phyloP scores from a whole-genome alignment of 106 monocot genomes.

The Iris macrosiphon region DNA sequence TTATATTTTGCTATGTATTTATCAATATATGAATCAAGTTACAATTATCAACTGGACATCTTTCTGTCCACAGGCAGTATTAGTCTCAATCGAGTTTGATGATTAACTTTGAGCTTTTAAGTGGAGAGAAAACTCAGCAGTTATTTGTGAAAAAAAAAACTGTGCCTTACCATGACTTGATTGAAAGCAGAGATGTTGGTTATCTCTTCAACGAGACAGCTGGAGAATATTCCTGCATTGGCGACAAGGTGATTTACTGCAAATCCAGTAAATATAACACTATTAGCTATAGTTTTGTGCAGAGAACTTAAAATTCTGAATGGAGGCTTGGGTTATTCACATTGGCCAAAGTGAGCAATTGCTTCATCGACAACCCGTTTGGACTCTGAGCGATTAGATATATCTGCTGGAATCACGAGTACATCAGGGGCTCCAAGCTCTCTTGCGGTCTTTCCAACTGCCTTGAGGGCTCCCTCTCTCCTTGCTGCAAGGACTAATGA shows the following conservation, averaged over 20 bases:
- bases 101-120: too few relatives aligned
- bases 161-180: constrained; percentile 44
- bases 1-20: too few relatives aligned
- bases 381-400: constrained; percentile 25
- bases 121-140: too few relatives aligned
- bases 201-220: constrained; percentile 52
- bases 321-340: too few relatives aligned
- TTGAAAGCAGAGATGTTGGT: constrained; percentile 50
- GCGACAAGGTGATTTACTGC: constrained; percentile 55
- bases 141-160: too few relatives aligned
- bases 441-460: constrained; percentile 23
- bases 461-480: constrained; percentile 27
- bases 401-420: constrained; percentile 27
- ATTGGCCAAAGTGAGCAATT: constrained; percentile 33
- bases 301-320: too few relatives aligned
- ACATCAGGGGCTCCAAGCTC: constrained; percentile 36
- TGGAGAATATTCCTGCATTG: constrained; percentile 43
- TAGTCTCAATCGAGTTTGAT: too few relatives aligned
- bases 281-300: too few relatives aligned
- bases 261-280: too few relatives aligned
- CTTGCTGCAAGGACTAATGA: constrained; percentile 53
- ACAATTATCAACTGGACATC: too few relatives aligned
- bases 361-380: constrained; percentile 31
- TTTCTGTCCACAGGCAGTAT: too few relatives aligned
- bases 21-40: too few relatives aligned